Evolutionary conservation across 31 red algal species (phyloP).

Genomic region (Porphyra umbilicalis): DNA sequence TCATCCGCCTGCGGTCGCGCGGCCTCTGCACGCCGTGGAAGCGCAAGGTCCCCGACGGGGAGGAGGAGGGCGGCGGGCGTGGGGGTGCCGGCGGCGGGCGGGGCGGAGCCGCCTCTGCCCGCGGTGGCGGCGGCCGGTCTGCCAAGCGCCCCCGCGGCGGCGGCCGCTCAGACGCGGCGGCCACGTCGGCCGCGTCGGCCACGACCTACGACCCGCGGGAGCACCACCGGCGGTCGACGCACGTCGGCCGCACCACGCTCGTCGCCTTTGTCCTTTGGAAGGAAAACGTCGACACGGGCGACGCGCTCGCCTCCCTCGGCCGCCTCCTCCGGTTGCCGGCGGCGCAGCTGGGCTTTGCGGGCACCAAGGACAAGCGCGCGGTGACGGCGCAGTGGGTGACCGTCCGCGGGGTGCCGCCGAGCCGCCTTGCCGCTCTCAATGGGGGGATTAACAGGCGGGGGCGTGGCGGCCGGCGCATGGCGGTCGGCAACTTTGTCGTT

Average conservation of each 20-base stretch:
- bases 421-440: slow-evolving; percentile 26
- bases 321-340: slow-evolving; percentile 17
- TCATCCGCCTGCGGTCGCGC: slow-evolving; percentile 16
- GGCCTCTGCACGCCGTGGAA: slow-evolving; percentile 24
- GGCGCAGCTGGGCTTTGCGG: slow-evolving; percentile 41
- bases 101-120: not conserved
- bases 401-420: slow-evolving; percentile 33
- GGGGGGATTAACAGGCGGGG: not conserved
- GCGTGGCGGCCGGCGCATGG: slow-evolving; percentile 8
- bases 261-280: slow-evolving; percentile 34
- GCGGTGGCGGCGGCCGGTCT: not conserved
- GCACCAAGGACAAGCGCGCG: slow-evolving; percentile 91
- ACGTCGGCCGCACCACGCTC: not conserved
- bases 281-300: slow-evolving; percentile 12
- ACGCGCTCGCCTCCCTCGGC: slow-evolving; percentile 6
- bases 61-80: not conserved
- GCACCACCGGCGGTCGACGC: not conserved
- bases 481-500: slow-evolving; percentile 31
- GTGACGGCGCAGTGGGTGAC: slow-evolving; percentile 83
- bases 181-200: not conserved
- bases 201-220: slow-evolving; percentile 6
- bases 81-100: not conserved
- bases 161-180: not conserved
- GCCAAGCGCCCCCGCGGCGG: slow-evolving; percentile 12
- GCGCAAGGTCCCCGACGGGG: slow-evolving; percentile 13